Percentiles rank a stretch among this genome's conserved stretches.
These are phyloP conservation scores for Saccharomyces mikatae DNA, from an alignment of 805 yeast genomes.

Conservation along the genomic window DNA sequence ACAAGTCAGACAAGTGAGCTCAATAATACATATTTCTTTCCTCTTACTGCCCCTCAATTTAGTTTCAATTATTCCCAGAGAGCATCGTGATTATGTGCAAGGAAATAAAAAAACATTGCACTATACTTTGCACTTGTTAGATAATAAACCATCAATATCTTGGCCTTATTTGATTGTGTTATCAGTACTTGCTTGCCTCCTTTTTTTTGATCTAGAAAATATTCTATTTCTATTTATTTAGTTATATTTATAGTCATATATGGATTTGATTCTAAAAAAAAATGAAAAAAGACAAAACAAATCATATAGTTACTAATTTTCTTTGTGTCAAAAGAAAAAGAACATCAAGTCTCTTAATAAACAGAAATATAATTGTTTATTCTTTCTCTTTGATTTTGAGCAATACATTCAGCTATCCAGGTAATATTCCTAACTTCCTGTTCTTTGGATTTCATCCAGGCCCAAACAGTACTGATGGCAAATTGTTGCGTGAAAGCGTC, in stretches of 20 bases:
- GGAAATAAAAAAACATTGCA: not conserved
- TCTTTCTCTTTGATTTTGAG: constrained; percentile 94
- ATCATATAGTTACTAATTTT: not conserved
- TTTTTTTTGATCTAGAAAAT: not conserved
- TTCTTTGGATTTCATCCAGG: constrained; percentile 92
- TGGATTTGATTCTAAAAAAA: not conserved
- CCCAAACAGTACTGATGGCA: constrained; percentile 84
- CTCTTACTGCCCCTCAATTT: not conserved
- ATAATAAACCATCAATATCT: not conserved
- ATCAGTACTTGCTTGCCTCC: not conserved
- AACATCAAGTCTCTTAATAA: constrained; percentile 35
- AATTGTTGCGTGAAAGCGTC: constrained; percentile 96
- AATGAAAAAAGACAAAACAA: not conserved
- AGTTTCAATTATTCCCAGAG: not conserved
- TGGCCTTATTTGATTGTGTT: not conserved
- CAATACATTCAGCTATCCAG: constrained; percentile 99
- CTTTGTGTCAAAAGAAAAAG: not conserved
- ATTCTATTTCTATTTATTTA: not conserved
- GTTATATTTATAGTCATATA: not conserved
- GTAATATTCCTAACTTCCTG: constrained; percentile 95
- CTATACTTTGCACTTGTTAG: not conserved
- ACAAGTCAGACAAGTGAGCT: not conserved
- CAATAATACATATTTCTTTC: not conserved
- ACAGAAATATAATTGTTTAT: constrained; percentile 86
- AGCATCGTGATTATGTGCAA: not conserved